Evolutionary conservation across 345 rosid species (phyloP).

Genomic region (Brassica carinata): DNA sequence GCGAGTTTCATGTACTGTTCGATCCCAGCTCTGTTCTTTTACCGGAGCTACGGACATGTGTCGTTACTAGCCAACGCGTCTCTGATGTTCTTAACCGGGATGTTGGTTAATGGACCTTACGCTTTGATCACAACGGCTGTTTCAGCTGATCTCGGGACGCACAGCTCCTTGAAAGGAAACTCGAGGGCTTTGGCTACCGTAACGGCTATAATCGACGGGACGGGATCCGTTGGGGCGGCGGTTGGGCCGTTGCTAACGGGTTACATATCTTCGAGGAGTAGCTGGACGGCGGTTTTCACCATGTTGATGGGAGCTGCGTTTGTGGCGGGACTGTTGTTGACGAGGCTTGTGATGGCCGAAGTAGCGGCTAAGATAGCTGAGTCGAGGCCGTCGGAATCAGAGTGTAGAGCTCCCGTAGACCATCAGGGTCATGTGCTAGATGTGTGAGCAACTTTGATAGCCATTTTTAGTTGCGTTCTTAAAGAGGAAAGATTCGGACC

Average conservation of each 20-base stretch:
- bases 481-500: conserved; percentile 23
- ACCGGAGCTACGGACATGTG: conserved; percentile 75
- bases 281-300: conserved; percentile 88
- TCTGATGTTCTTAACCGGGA: conserved; percentile 81
- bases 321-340: conserved; percentile 73
- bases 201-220: conserved; percentile 96
- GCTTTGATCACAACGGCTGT: conserved; percentile 97
- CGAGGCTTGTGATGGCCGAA: conserved; percentile 78
- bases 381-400: conserved; percentile 41
- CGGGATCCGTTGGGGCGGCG: conserved; percentile 97
- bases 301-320: conserved; percentile 95
- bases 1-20: conserved; percentile 92
- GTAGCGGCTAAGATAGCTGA: conserved; percentile 66
- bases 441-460: conserved; percentile 34
- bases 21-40: conserved; percentile 84
- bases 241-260: conserved; percentile 92
- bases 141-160: conserved; percentile 95
- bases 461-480: conserved; percentile 24
- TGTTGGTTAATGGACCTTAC: conserved; percentile 92
- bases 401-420: conserved; percentile 28
- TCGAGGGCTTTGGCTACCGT: conserved; percentile 92
- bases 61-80: conserved; percentile 62
- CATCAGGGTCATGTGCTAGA: conserved; percentile 32
- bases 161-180: conserved; percentile 81
- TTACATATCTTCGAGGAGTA: conserved; percentile 69